Base-by-base conservation (phyloP, 1,284 basidiomycete genomes). In the Puccinia coronata region DNA sequence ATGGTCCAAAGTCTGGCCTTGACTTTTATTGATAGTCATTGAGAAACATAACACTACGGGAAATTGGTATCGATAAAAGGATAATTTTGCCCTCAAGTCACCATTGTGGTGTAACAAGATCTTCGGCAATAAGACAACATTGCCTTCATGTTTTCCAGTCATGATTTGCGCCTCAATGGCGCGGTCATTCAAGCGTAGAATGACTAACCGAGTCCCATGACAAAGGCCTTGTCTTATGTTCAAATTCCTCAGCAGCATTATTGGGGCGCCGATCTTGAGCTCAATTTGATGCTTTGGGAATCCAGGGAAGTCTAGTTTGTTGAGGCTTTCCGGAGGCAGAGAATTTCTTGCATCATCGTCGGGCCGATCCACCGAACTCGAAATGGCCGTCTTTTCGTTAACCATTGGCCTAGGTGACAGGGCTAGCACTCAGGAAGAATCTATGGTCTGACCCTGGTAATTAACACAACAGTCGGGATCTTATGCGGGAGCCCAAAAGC, bases 21-120 rank as follows among this genome's bases (percentile, higher is more conserved):
- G 88, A 0, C 86, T 55, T 80, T 88, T 88, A 83, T 89, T 88
- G 82, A 89, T 87, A 5, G 85, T 87, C 77, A 88, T 86, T 11
- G 86, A 85, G 85, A 88, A 88, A 16, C 87, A 87, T 0, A 88
- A 84, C 0, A 83, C 83, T 0, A 88, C 82, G 14, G 88, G 88
- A 83, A 88, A 88, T 82, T 88, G 88, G 34, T 53, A 73, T 16
- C 43, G n/a, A 43, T 43, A 43, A 43, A 43, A 43, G n/a, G n/a
- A 43, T 43, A 43, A 8, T 43, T 43, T 43, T 43, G 43, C 43
- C 16, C 16, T 6, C 6, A 16, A 16, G 43, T 43, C 43, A 16
- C 49, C 49, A 4, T 9, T 20, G 18, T 51, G 49, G 23, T 51
- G 49, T 4, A 51, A 20, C 11, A 51, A 20, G 9, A 51, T 51